phyloP scores from a whole-genome alignment of 352 stramenopile genomes.

The Paralagenidium karlingii region DNA sequence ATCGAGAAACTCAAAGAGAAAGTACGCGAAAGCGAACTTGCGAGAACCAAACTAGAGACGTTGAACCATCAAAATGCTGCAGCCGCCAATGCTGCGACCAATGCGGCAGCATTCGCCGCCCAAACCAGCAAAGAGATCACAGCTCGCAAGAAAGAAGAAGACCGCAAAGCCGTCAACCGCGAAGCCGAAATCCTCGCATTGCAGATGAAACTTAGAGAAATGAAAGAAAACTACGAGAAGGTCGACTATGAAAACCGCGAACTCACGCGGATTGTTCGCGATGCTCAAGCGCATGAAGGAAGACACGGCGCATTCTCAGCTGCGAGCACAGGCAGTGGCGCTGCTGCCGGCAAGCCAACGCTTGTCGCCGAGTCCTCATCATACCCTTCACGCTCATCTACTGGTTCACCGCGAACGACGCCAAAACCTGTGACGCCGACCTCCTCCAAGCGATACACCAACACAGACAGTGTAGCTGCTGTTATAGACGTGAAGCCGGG shows the following conservation, averaged over 20 bases:
- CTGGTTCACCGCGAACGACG: neutral
- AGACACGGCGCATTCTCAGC: slow-evolving; percentile 4
- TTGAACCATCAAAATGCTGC: slow-evolving; percentile 19
- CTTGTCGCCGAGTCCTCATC: slow-evolving; percentile 10
- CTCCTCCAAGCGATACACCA: neutral
- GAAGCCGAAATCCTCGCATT: slow-evolving; percentile 17
- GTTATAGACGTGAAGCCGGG: too few relatives aligned
- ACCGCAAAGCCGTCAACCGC: slow-evolving; percentile 17
- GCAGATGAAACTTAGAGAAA: slow-evolving; percentile 9
- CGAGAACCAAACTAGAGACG: too few relatives aligned
- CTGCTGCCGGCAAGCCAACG: neutral
- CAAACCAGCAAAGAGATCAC: neutral
- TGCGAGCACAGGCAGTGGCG: neutral
- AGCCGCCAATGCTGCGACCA: slow-evolving; percentile 11
- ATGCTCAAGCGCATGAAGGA: slow-evolving; percentile 28
- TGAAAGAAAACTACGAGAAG: slow-evolving; percentile 11
- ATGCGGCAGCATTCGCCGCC: slow-evolving; percentile 13
- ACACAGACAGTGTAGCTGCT: too few relatives aligned
- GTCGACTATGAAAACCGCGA: slow-evolving; percentile 47
- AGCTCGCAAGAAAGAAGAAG: slow-evolving; percentile 12
- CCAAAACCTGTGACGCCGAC: neutral
- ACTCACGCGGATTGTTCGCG: slow-evolving; percentile 25
- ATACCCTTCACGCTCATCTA: slow-evolving; percentile 23
- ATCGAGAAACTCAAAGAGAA: slow-evolving; percentile 25
- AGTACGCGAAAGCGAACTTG: slow-evolving; percentile 31